Conservation (phyloP, 164 flowering plant genomes). For the Litsea cubeba region DNA sequence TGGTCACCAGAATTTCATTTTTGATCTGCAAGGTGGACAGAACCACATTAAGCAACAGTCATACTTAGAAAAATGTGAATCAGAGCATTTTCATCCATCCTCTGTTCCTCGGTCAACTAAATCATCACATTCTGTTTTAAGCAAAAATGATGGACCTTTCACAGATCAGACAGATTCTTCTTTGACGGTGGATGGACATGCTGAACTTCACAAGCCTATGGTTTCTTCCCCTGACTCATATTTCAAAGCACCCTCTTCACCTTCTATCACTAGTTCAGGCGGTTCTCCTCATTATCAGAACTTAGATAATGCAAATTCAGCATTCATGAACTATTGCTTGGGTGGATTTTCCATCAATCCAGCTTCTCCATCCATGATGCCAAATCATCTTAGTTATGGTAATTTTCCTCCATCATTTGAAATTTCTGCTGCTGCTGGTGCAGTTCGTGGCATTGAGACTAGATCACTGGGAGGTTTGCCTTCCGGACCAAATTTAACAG, state of each 20-base stretch:
- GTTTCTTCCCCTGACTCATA: not conserved
- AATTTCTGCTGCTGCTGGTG: conserved; percentile 36
- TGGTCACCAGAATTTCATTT: conserved; percentile 34
- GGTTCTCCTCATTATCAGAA: conserved; percentile 50
- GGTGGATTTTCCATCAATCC: conserved; percentile 62
- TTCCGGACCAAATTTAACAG: conserved; percentile 43
- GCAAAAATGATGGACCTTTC: conserved; percentile 33
- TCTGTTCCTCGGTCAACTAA: conserved; percentile 30
- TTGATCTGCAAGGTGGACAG: conserved; percentile 42
- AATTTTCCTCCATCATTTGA: conserved; percentile 48
- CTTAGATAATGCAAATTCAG: conserved; percentile 31
- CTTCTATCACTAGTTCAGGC: conserved; percentile 24
- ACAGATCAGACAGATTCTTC: conserved; percentile 26
- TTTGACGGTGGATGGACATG: conserved; percentile 28
- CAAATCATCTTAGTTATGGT: conserved; percentile 53
- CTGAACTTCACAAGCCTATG: conserved; percentile 19
- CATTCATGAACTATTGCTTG: conserved; percentile 44
- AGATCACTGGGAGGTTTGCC: conserved; percentile 38
- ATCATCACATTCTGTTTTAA: conserved; percentile 29
- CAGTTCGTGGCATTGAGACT: conserved; percentile 27
- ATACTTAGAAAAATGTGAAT: conserved; percentile 36
- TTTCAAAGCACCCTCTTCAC: not conserved
- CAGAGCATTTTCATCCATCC: conserved; percentile 26
- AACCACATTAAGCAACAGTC: conserved; percentile 37
- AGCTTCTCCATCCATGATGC: conserved; percentile 45